These are phyloP conservation scores for Vigna unguiculata DNA, from an alignment of 306 rosid species.

Conservation along the genomic window DNA sequence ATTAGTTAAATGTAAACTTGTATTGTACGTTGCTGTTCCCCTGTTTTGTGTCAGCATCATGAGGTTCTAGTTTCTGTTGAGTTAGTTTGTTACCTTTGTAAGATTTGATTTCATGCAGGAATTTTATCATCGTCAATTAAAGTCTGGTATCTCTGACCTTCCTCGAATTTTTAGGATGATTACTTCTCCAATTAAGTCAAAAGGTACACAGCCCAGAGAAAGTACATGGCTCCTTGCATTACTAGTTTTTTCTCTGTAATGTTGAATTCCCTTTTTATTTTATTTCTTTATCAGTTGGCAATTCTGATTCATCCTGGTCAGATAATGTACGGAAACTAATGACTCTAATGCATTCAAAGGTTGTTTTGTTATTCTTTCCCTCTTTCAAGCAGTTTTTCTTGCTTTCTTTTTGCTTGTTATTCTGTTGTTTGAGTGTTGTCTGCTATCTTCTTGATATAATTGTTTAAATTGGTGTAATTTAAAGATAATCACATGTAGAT, in stretches of 20 bases:
- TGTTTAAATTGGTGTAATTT: not conserved
- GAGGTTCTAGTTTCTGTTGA: not conserved
- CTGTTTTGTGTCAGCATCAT: slow-evolving; percentile 18
- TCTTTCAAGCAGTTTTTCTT: not conserved
- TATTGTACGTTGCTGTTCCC: slow-evolving; percentile 1
- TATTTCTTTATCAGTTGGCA: slow-evolving; percentile 59
- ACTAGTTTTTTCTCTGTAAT: not conserved
- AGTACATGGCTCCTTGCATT: slow-evolving; percentile 20
- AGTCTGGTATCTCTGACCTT: slow-evolving; percentile 51
- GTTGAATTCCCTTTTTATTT: slow-evolving; percentile 28
- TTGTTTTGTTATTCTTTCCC: slow-evolving; percentile 41
- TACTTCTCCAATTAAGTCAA: slow-evolving; percentile 86
- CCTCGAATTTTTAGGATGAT: slow-evolving; percentile 93
- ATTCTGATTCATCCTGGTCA: slow-evolving; percentile 52
- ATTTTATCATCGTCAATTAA: slow-evolving; percentile 68
- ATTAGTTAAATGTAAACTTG: not conserved
- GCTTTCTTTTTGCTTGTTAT: not conserved
- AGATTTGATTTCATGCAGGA: slow-evolving; percentile 64
- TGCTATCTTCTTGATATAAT: not conserved
- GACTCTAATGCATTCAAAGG: slow-evolving; percentile 83
- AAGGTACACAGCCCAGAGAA: slow-evolving; percentile 57
- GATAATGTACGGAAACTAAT: slow-evolving; percentile 62
- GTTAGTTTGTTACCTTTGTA: slow-evolving; percentile 21
- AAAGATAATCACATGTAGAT: slow-evolving; percentile 9
- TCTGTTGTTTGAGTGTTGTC: slow-evolving; percentile 15